Conservation (phyloP, 164 flowering plant species). For the Saururus chinensis region DNA sequence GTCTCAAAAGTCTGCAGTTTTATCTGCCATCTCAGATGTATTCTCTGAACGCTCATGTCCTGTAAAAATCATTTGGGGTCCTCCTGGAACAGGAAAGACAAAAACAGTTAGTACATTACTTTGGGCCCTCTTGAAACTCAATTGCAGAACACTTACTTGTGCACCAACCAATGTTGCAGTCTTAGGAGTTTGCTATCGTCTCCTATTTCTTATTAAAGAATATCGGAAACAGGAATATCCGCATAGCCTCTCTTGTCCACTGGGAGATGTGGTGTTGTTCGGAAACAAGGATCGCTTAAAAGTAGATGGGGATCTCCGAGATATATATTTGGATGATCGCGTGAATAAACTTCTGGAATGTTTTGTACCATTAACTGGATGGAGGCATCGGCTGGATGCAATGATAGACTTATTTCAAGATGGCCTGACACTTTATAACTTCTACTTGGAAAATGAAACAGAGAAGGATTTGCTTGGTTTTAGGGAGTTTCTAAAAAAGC, state of each 20-base stretch:
- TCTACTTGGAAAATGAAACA: conserved; percentile 27
- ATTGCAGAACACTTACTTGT: conserved; percentile 26
- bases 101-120: conserved; percentile 42
- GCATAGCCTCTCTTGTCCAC: background rate
- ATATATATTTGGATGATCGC: conserved; percentile 3
- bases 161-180: conserved; percentile 7
- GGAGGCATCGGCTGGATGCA: conserved; percentile 37
- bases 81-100: conserved; percentile 80
- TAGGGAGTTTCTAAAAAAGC: background rate
- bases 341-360: conserved; percentile 27
- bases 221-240: background rate
- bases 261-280: conserved; percentile 1
- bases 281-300: background rate
- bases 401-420: conserved; percentile 16
- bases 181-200: background rate
- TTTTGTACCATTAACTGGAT: conserved; percentile 34
- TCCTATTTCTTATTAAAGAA: background rate
- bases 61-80: conserved; percentile 65
- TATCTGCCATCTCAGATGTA: conserved; percentile 16
- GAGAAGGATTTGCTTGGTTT: background rate
- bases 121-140: conserved; percentile 23
- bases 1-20: conserved; percentile 49
- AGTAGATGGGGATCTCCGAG: background rate
- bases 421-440: conserved; percentile 13
- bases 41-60: conserved; percentile 26